Evolutionary conservation across 495 filamentous ascomycete genomes (phyloP), one percentile per base, ranked within the genome.

Genomic region (Aspergillus homomorphus): DNA sequence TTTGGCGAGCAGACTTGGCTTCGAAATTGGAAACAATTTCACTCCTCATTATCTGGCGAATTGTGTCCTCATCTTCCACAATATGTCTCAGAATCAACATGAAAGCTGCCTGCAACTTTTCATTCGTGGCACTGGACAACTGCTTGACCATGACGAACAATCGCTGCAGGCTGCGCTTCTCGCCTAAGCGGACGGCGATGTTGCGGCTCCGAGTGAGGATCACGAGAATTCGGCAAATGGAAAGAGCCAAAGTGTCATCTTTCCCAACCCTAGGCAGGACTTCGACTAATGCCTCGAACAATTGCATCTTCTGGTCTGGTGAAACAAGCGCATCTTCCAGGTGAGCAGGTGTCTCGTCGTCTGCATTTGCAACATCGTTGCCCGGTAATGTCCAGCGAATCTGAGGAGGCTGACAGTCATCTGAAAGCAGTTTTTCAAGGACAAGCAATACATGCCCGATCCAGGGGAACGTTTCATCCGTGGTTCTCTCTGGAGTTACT

Each of bases 61-160:
- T 80, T 0, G 87, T 93, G 49, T 91, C 84, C 53, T 94, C 91
- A 64, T 99, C 95, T 73, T 99, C 94, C 42, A 97, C 82, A 16
- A 98, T 88, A 67, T 99, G 94, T 21, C 95, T 85, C 49, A 99
- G 77, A 48, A 98, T 86, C 21, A 95, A 75, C 83, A 98, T 88
- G 54, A 98, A 86, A 9, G 87, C 82, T 62, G 87, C 87, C 64
- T 89, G 90, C 5, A 98, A 80, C 51, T 87, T 86, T 21, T 87
- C 79, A 54, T 89, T 89, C 20, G 85, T 87, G 23, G 84, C 80
- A 23, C 87, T 89, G 21, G 90, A 88, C 44, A 96, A 82, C 65
- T 96, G 92, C 68, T 92, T 93, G 43, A 95, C 84, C 89, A 96
- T 96, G 18, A 96, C 82, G 69, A 99, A 98, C 16, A 99, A 77